Base-by-base conservation (phyloP, 495 filamentous ascomycete genomes). In the Barbatosphaeria neglecta region DNA sequence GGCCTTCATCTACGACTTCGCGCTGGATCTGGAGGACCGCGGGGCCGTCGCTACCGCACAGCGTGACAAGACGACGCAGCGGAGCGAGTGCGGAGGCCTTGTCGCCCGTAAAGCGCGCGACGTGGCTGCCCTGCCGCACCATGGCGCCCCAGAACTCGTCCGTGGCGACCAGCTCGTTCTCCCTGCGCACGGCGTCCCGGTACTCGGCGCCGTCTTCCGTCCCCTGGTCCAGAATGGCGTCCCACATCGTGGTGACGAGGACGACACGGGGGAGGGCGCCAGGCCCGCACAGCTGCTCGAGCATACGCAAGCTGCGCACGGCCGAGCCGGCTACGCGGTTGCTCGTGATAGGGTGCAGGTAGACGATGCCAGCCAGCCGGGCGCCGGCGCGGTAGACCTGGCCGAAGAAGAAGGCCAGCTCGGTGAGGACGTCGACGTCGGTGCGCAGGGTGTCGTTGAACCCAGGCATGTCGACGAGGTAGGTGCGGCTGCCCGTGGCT, bases 321-420 rank as follows among this genome's bases (percentile, higher is more conserved):
- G 63, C 59, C 0, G 67, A 64, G 3, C 65, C 65, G 17, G 48
- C 22, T 53, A 73, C 57, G 0, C 64, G 48, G 0, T 33, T 40
- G n/a, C 71, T 60, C 5, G 46, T 54, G 44, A 74, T 76, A 0
- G 54, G 52, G 47, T 75, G 71, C 1, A 73, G 56, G 47, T 72
- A 69, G 22, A 69, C 55, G 35, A 68, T 65, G 3, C 63, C 62
- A 4, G 40, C 22, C 3, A 54, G 18, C 2, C 18, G 25, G 15
- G 49, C 27, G 1, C 41, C 17, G 4, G 22, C 17, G 4, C 20
- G 28, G 7, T 46, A 49, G 18, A 22, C n/a, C 19, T 7, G 37
- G 3, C 43, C 37, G 0, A 72, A 45, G n/a, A 51, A 38, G 7
- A 37, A 35, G 0, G 62, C 50, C 1, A 71, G 62, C 18, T 62